Conservation (phyloP, 306 rosid species). For the Parietaria judaica region DNA sequence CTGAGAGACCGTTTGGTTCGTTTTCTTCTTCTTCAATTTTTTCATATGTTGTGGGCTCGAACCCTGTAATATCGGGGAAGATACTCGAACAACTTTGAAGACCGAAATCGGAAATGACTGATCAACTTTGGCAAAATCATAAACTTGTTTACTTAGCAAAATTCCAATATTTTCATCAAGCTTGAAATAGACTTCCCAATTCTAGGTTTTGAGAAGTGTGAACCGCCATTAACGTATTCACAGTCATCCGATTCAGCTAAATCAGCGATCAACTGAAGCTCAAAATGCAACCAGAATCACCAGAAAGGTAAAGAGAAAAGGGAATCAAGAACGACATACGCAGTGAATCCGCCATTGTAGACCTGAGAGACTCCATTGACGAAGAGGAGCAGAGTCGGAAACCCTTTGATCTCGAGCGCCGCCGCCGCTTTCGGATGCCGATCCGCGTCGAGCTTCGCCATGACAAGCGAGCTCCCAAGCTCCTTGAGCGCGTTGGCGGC, state of each 20-base stretch:
- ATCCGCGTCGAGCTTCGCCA: slow-evolving; percentile 90
- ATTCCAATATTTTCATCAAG: too few species aligned
- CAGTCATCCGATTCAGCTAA: too few species aligned
- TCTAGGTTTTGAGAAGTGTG: too few species aligned
- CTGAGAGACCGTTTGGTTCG: too few species aligned
- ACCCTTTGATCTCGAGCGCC: slow-evolving; percentile 68
- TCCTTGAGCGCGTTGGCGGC: slow-evolving; percentile 75
- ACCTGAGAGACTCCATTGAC: slow-evolving; percentile 75
- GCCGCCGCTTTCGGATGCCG: slow-evolving; percentile 72
- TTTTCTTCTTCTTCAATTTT: too few species aligned
- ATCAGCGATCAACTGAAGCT: neutral
- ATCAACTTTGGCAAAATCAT: too few species aligned
- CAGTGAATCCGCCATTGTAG: slow-evolving; percentile 84
- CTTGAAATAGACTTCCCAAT: neutral
- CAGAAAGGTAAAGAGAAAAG: neutral
- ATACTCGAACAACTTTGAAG: too few species aligned
- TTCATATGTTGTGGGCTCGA: too few species aligned
- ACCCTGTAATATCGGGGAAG: too few species aligned
- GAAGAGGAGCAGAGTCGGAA: slow-evolving; percentile 77
- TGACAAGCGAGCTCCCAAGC: slow-evolving; percentile 49
- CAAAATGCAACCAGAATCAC: neutral
- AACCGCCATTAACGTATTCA: neutral
- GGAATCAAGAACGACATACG: slow-evolving; percentile 28
- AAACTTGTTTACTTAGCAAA: too few species aligned
- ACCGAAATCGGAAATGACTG: too few species aligned